Conservation (phyloP, 2,329 filamentous ascomycete genomes). For the Cladophialophora psammophila region DNA sequence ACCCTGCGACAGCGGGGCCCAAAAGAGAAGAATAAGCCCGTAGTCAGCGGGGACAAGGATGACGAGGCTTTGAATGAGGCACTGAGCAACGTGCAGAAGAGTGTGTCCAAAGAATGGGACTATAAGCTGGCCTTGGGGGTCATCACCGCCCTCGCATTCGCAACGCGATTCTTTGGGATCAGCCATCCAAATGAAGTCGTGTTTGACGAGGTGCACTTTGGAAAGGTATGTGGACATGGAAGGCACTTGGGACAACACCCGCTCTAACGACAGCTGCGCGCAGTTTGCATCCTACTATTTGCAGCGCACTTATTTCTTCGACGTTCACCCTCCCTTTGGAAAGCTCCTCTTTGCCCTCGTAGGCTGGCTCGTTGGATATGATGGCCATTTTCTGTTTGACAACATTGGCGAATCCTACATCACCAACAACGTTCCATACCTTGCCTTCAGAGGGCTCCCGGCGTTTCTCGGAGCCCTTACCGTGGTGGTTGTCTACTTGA, state of each 20-base stretch:
- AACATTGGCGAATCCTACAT: slow-evolving; percentile 99
- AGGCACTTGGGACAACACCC: neutral
- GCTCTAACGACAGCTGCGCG: neutral
- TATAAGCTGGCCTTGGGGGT: slow-evolving; percentile 80
- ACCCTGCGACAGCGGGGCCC: slow-evolving; percentile 39
- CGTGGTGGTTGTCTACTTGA: slow-evolving; percentile 90
- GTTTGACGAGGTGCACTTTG: slow-evolving; percentile 99
- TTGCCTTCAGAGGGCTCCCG: slow-evolving; percentile 92
- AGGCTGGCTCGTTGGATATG: slow-evolving; percentile 96
- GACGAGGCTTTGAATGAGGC: slow-evolving; percentile 25
- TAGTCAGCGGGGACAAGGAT: slow-evolving; percentile 37
- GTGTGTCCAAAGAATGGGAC: slow-evolving; percentile 72
- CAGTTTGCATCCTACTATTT: slow-evolving; percentile 76
- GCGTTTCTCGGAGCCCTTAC: slow-evolving; percentile 91
- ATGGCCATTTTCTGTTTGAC: slow-evolving; percentile 96
- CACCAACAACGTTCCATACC: slow-evolving; percentile 94
- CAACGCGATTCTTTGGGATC: slow-evolving; percentile 96
- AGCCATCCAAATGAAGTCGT: slow-evolving; percentile 95
- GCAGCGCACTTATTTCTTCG: slow-evolving; percentile 98
- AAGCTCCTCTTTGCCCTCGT: slow-evolving; percentile 97
- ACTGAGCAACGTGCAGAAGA: slow-evolving; percentile 39
- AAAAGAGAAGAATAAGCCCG: slow-evolving; percentile 38
- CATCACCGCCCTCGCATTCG: slow-evolving; percentile 83
- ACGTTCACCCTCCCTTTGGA: slow-evolving; percentile 96
- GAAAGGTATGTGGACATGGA: slow-evolving; percentile 75